These are phyloP conservation scores for Boletus pseudo-olivaceus DNA, from an alignment of 768 basidiomycete genomes.

Conservation along the genomic window DNA sequence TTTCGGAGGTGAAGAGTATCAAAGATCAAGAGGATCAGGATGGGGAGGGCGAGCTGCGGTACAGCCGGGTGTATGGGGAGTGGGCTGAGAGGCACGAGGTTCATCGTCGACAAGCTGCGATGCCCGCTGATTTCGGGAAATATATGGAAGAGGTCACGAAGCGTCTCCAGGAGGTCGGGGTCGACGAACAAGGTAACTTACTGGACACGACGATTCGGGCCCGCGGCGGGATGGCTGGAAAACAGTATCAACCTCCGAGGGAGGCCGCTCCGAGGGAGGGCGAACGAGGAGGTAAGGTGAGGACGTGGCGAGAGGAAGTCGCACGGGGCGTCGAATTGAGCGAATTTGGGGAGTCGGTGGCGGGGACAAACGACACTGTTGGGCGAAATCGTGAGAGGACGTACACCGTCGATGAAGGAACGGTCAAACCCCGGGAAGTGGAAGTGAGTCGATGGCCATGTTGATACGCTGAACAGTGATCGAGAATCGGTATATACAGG, in stretches of 20 bases:
- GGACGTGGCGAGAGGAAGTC: conserved; percentile 55
- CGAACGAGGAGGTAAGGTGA: conserved; percentile 37
- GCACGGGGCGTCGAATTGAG: conserved; percentile 28
- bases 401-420: conserved; percentile 10
- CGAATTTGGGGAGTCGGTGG: conserved; percentile 22
- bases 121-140: conserved; percentile 25
- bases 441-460: conserved; percentile 18
- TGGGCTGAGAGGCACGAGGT: conserved; percentile 30
- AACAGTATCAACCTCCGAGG: conserved; percentile 10
- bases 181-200: conserved; percentile 29
- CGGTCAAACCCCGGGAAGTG: conserved; percentile 15
- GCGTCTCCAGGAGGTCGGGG: conserved; percentile 34
- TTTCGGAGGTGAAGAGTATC: conserved; percentile 21
- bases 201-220: conserved; percentile 15
- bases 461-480: background rate
- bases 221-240: conserved; percentile 1
- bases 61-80: conserved; percentile 31
- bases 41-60: conserved; percentile 11
- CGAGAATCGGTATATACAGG: conserved; percentile 1
- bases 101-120: conserved; percentile 21
- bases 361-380: conserved; percentile 13
- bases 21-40: conserved; percentile 8
- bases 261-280: conserved; percentile 17
- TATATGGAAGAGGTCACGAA: conserved; percentile 33
- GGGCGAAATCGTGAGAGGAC: conserved; percentile 12